phyloP scores from a whole-genome alignment of 805 yeast genomes.

The Suhomyces sp. region DNA sequence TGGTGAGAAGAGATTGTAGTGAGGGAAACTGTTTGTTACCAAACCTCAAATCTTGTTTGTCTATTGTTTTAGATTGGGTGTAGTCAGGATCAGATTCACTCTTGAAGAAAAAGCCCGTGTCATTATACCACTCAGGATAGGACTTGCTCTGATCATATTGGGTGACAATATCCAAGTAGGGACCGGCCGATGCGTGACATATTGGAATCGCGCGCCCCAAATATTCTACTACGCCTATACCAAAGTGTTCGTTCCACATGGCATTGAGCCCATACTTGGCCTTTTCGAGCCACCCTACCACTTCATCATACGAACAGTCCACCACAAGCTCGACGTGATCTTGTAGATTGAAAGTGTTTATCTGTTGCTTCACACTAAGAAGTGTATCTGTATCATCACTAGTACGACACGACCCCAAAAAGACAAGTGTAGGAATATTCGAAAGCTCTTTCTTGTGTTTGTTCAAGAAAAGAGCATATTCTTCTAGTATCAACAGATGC shows the following conservation, averaged over 20 bases:
- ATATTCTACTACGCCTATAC: constrained; percentile 94
- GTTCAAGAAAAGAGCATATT: constrained; percentile 57
- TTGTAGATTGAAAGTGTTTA: constrained; percentile 24
- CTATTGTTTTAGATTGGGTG: constrained; percentile 1
- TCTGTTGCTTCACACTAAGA: constrained; percentile 42
- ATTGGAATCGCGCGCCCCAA: constrained; percentile 78
- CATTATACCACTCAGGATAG: constrained; percentile 30
- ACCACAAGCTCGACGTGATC: constrained; percentile 54
- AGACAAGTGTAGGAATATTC: constrained; percentile 53
- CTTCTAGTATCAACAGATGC: constrained; percentile 64
- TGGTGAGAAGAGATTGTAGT: constrained; percentile 48
- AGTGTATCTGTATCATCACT: constrained; percentile 63
- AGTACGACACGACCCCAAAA: constrained; percentile 84
- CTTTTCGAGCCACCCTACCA: constrained; percentile 50
- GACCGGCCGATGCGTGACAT: constrained; percentile 96
- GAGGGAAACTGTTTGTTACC: constrained; percentile 31
- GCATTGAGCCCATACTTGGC: constrained; percentile 83
- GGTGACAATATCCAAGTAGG: constrained; percentile 77
- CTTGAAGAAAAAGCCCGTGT: constrained; percentile 79
- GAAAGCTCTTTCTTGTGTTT: constrained; percentile 16
- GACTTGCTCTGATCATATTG: constrained; percentile 7
- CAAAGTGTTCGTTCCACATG: constrained; percentile 99
- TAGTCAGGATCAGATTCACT: constrained; percentile 72
- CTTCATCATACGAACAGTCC: constrained; percentile 69
- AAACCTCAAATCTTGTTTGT: background rate